Evolutionary conservation across 192 early-diverging fungal genomes (phyloP), one percentile per base, ranked within the genome.

Genomic region (Entomortierella lignicola): DNA sequence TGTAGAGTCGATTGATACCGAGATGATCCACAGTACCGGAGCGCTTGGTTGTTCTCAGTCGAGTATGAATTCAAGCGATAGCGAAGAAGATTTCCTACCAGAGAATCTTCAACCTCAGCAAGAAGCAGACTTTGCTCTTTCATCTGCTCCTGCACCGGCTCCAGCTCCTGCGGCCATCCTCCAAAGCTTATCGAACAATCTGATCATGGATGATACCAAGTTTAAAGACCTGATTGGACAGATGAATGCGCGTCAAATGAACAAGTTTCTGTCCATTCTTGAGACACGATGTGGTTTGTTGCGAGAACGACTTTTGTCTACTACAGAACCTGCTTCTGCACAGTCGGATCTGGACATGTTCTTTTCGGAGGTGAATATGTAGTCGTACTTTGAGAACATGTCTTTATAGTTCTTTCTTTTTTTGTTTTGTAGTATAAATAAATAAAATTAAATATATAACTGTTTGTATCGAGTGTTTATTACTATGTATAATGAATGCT

Each of bases 241-340:
- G 50, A 86, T 89, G 85, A 84, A 83, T n/a, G 69, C 71, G 30
- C 75, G 81, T 27, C 85, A 89, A 70, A 82, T 89, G 81, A 82
- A 87, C 54, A 77, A 72, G 11, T 87, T 86, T 52, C 57, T 89
- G 31, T 68, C 65, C 30, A 86, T 89, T 57, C 83, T 89, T 20
- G 85, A 89, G 67, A 81, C 81, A 27, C 80, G 87, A 27, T 89
- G 87, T 41, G 84, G 81, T n/a, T 81, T 85, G 25, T 51, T 89
- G 30, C 66, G 75, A n/a, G 59, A 79, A 15, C 61, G 66, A 12
- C 50, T 79, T 2, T 60, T 79, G 62, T 67, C 66, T 10, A 70
- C 52, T n/a, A 70, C 75, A 2, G 75, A 79, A 32, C n/a, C n/a
- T n/a, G 66, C 55, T 4, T 54, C 52, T 25, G 12, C 44, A 15